Evolutionary conservation across 169 alveolate species (phyloP).

Genomic region (Eimeria necatrix): DNA sequence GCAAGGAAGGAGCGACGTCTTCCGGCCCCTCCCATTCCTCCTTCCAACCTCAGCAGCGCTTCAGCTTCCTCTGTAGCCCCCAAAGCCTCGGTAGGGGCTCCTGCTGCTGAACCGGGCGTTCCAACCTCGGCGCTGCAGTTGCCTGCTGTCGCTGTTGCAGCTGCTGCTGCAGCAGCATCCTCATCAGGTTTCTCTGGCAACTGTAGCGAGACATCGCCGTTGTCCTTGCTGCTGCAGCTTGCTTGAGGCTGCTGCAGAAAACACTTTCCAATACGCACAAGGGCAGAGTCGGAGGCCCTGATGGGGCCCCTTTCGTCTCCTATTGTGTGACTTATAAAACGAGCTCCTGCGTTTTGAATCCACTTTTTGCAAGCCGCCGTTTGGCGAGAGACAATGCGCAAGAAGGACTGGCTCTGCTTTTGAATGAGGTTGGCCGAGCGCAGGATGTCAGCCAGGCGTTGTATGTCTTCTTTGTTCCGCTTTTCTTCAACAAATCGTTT

Average conservation of each 20-base stretch:
- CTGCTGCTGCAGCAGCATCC: not conserved
- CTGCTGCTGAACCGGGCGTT: not conserved
- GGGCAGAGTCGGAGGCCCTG: not conserved
- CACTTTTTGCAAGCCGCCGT: not conserved
- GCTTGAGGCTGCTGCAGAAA: not conserved
- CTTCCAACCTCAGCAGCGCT: not conserved
- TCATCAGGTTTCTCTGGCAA: not conserved
- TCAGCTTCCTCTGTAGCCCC: not conserved
- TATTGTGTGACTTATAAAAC: too few relatives aligned
- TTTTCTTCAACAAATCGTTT: constrained; percentile 80
- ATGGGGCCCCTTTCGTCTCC: not conserved
- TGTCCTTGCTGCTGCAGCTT: too few relatives aligned
- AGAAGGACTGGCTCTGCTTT: not conserved
- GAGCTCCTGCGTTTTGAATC: not conserved
- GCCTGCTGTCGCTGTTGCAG: not conserved
- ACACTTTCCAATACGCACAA: constrained; percentile 8
- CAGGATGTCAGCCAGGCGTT: constrained; percentile 10
- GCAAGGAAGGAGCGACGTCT: constrained; percentile 21
- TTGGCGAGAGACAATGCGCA: not conserved
- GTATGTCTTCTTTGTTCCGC: not conserved
- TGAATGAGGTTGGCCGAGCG: not conserved
- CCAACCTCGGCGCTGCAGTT: not conserved
- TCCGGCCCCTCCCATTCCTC: not conserved
- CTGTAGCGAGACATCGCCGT: too few relatives aligned
- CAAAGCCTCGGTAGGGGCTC: not conserved